phyloP scores from a whole-genome alignment of 2,329 filamentous ascomycete genomes.

The Rutstroemia sp. region DNA sequence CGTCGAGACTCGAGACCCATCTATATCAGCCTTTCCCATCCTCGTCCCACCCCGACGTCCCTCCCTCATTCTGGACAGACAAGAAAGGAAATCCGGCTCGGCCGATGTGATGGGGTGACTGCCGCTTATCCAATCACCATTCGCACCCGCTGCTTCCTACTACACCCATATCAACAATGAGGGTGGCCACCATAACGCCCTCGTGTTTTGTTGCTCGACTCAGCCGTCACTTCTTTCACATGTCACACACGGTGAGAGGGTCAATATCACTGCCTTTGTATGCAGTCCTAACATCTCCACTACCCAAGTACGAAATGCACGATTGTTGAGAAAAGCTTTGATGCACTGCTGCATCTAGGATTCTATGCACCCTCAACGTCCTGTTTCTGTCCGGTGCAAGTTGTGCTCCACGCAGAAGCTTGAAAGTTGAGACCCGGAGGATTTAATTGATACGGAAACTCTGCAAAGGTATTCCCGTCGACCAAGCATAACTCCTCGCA shows the following conservation, averaged over 20 bases:
- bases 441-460: too few species aligned
- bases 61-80: not conserved
- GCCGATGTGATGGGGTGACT: conserved; percentile 4
- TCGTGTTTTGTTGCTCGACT: not conserved
- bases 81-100: not conserved
- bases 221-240: not conserved
- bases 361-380: too few species aligned
- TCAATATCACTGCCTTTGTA: not conserved
- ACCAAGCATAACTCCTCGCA: not conserved
- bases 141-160: not conserved
- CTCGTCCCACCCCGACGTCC: too few species aligned
- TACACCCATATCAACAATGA: not conserved
- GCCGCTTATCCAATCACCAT: not conserved
- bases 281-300: not conserved
- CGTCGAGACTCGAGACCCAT: too few species aligned
- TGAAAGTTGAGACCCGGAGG: too few species aligned
- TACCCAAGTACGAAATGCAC: not conserved
- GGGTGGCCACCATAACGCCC: not conserved
- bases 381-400: too few species aligned
- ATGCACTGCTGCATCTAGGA: too few species aligned
- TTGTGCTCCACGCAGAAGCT: too few species aligned
- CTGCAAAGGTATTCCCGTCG: too few species aligned
- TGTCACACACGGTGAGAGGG: not conserved
- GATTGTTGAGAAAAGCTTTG: too few species aligned
- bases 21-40: too few species aligned